Conservation (phyloP, 2,329 filamentous ascomycete genomes). For the Berkeleyomyces rouxiae region DNA sequence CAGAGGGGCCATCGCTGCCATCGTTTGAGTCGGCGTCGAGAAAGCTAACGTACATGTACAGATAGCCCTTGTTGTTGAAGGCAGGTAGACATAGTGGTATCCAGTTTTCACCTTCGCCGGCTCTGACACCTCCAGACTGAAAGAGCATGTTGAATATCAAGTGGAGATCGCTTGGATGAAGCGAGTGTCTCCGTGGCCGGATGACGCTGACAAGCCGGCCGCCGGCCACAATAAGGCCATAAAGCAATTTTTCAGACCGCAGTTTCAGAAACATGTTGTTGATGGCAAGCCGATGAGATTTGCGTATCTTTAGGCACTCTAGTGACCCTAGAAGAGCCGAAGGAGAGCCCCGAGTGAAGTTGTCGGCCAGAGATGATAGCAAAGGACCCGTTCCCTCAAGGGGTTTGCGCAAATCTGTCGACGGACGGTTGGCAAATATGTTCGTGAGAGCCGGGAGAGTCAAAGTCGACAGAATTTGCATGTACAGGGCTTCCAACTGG, state of each 20-base stretch:
- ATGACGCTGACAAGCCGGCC: conserved; percentile 90
- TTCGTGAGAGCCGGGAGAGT: conserved; percentile 74
- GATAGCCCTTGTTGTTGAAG: conserved; percentile 90
- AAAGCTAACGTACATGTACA: conserved; percentile 99
- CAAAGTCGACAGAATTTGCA: conserved; percentile 92
- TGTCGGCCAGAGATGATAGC: conserved; percentile 81
- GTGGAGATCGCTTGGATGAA: conserved; percentile 89
- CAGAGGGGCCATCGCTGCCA: neutral
- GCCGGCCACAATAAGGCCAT: conserved; percentile 83
- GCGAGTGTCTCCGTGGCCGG: conserved; percentile 79
- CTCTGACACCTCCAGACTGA: conserved; percentile 79
- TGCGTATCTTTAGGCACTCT: conserved; percentile 83
- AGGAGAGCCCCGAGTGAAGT: conserved; percentile 82
- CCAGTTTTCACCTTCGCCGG: conserved; percentile 88
- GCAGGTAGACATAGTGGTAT: conserved; percentile 88
- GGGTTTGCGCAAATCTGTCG: conserved; percentile 81
- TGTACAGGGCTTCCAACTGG: conserved; percentile 88
- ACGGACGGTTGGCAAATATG: conserved; percentile 78
- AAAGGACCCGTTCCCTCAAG: conserved; percentile 82
- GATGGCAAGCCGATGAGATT: conserved; percentile 69
- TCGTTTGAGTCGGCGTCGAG: conserved; percentile 41
- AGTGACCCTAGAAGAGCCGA: conserved; percentile 77
- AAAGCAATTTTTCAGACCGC: conserved; percentile 63
- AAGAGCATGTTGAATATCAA: conserved; percentile 99
- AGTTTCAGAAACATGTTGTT: conserved; percentile 75